These are phyloP conservation scores for Heliamphora pulchella DNA, from an alignment of 179 eudicot species.

Conservation along the genomic window DNA sequence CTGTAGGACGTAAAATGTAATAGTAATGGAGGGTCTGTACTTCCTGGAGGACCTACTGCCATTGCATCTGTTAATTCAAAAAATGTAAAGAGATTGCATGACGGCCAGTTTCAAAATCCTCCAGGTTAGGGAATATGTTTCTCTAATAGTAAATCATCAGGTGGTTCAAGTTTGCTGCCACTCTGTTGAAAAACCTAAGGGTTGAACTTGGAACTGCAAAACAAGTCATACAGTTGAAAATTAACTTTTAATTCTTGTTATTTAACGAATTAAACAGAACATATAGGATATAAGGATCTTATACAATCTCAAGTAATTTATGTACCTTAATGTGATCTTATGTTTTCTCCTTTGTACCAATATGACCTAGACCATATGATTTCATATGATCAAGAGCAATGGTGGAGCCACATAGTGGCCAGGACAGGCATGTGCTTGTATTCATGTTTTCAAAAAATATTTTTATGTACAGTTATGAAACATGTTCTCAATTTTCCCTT, in stretches of 20 bases:
- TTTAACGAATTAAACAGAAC: neutral
- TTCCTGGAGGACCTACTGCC: slow-evolving; percentile 34
- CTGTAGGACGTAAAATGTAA: slow-evolving; percentile 47
- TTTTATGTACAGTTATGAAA: too few relatives aligned
- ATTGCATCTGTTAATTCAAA: slow-evolving; percentile 31
- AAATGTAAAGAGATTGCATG: slow-evolving; percentile 38
- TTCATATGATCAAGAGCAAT: too few relatives aligned
- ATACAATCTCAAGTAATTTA: neutral
- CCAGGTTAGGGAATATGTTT: slow-evolving; percentile 41
- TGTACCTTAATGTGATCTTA: neutral
- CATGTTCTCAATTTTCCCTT: too few relatives aligned
- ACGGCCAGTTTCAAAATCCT: slow-evolving; percentile 31
- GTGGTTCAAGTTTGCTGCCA: neutral
- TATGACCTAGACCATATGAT: neutral
- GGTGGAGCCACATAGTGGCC: too few relatives aligned
- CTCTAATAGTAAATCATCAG: neutral
- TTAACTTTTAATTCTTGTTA: neutral
- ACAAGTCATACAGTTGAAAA: neutral
- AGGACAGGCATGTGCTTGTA: too few relatives aligned
- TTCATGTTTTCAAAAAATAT: too few relatives aligned
- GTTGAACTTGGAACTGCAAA: neutral
- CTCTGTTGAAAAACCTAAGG: too few relatives aligned
- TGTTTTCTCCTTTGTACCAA: neutral
- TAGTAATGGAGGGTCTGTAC: slow-evolving; percentile 26
- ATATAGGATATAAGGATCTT: neutral